A percentile compares a stretch with the other conserved stretches of the same genome.
Conservation (phyloP, 2,329 filamentous ascomycete species). For the Penicillium crustosum region DNA sequence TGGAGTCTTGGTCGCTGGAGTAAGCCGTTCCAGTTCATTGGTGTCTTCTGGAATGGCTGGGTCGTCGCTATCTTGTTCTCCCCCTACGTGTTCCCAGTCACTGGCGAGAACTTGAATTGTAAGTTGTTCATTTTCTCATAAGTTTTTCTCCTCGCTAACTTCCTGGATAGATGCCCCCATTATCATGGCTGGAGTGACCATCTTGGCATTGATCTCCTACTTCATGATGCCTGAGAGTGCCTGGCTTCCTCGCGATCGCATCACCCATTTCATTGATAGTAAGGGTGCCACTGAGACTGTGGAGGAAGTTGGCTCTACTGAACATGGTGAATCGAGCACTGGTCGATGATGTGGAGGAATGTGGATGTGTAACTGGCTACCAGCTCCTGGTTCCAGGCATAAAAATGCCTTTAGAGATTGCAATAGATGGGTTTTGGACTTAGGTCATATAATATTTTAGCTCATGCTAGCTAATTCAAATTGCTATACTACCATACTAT, state of each 20-base stretch:
- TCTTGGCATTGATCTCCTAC: conserved; percentile 51
- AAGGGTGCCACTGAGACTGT: conserved; percentile 35
- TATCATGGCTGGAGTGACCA: conserved; percentile 52
- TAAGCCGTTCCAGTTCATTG: conserved; percentile 51
- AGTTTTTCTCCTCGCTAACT: conserved; percentile 2
- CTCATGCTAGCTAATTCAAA: not conserved
- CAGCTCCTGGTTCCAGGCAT: not conserved
- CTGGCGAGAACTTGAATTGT: conserved; percentile 48
- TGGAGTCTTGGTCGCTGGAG: conserved; percentile 51
- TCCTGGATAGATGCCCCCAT: conserved; percentile 47
- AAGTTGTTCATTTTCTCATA: conserved; percentile 12
- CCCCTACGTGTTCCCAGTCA: conserved; percentile 50
- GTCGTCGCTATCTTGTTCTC: conserved; percentile 51
- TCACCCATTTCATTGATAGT: conserved; percentile 46
- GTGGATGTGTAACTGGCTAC: not conserved
- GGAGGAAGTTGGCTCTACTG: conserved; percentile 24
- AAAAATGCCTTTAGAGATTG: not conserved
- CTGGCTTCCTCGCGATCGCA: conserved; percentile 49
- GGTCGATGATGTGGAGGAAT: conserved; percentile 10
- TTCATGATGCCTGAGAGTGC: conserved; percentile 49
- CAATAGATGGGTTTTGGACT: not conserved
- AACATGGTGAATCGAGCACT: conserved; percentile 5
- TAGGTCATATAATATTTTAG: not conserved
- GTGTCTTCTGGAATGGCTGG: conserved; percentile 53
- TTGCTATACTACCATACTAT: not conserved